Conservation (phyloP, 140 eudicot species). For the Oenanthe javanica region DNA sequence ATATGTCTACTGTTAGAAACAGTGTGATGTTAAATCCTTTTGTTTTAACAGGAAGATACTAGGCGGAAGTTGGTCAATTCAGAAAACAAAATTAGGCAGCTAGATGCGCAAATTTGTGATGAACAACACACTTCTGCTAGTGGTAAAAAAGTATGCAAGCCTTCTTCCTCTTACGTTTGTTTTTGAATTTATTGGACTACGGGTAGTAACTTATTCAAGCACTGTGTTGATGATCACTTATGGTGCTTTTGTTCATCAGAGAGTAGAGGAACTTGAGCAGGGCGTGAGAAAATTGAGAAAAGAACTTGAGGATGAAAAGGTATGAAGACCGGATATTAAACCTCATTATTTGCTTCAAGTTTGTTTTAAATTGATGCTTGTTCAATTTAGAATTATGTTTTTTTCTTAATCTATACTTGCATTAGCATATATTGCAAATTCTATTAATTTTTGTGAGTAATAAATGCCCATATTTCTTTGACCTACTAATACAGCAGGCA, state of each 20-base stretch:
- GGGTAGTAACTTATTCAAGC: not conserved
- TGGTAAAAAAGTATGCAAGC: conserved; percentile 35
- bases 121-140: conserved; percentile 48
- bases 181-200: not conserved
- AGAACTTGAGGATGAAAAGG: conserved; percentile 94
- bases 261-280: conserved; percentile 69
- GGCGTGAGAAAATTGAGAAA: conserved; percentile 55
- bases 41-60: conserved; percentile 61
- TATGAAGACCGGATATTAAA: conserved; percentile 26
- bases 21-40: conserved; percentile 8
- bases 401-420: not conserved
- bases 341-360: not conserved
- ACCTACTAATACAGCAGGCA: not conserved
- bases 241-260: conserved; percentile 38
- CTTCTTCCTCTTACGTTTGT: not conserved
- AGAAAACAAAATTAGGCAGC: conserved; percentile 81
- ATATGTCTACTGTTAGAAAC: not conserved
- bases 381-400: not conserved
- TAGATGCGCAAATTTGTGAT: conserved; percentile 59
- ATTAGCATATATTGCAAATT: not conserved
- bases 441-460: not conserved
- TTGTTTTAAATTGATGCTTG: not conserved
- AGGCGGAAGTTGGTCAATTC: conserved; percentile 70
- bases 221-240: not conserved
- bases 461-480: not conserved